Conservation (phyloP, 2,329 filamentous ascomycete species). For the Colletotrichum sojae region DNA sequence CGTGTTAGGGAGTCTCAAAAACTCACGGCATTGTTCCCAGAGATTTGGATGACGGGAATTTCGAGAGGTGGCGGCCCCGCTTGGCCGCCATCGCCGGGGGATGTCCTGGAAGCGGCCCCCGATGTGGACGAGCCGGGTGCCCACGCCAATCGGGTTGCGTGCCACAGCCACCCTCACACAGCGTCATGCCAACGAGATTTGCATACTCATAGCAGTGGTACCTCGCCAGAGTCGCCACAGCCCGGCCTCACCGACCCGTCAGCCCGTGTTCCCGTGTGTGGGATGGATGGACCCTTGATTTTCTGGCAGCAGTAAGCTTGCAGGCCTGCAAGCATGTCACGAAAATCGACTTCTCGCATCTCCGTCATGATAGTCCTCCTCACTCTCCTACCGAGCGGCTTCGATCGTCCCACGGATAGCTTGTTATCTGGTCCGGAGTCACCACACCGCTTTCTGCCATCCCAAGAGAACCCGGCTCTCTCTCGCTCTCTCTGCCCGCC, state of each 20-base stretch:
- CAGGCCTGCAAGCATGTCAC: background rate
- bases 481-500: background rate
- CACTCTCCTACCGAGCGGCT: background rate
- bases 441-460: constrained; percentile 28
- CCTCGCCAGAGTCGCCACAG: constrained; percentile 14
- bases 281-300: constrained; percentile 29
- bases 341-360: background rate
- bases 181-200: constrained; percentile 23
- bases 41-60: background rate
- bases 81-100: background rate
- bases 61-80: constrained; percentile 1
- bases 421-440: too few species aligned
- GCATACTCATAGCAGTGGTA: background rate
- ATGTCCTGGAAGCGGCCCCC: constrained; percentile 12
- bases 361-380: background rate
- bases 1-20: too few species aligned
- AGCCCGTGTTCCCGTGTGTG: too few species aligned
- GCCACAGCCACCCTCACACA: constrained; percentile 21
- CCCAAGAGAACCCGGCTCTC: background rate
- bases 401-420: too few species aligned
- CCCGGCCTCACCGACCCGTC: constrained; percentile 17
- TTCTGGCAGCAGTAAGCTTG: background rate
- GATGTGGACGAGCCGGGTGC: constrained; percentile 11
- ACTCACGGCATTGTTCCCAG: background rate
- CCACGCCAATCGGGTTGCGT: constrained; percentile 36